These are phyloP conservation scores for Xylariaceae sp. DNA, from an alignment of 2,329 filamentous ascomycete genomes.

Conservation along the genomic window DNA sequence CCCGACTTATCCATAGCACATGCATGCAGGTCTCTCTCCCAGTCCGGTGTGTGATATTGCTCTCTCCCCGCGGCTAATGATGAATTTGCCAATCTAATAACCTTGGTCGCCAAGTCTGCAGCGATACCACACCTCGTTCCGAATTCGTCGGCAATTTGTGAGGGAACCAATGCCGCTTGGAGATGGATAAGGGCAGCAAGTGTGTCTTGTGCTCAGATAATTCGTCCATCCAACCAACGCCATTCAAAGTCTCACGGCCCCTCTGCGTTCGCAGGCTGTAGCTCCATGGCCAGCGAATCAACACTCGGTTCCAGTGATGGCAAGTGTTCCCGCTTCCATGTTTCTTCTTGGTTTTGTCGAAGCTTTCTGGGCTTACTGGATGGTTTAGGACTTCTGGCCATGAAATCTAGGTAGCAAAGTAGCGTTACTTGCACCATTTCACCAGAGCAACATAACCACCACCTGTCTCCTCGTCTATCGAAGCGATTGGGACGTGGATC, in stretches of 20 bases:
- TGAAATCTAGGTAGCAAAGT: background rate
- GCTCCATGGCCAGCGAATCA: background rate
- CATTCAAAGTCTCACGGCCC: conserved; percentile 3
- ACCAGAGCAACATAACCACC: conserved; percentile 20
- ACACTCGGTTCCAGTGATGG: background rate
- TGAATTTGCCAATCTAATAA: conserved; percentile 3
- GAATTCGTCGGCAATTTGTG: background rate
- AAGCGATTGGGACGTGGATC: background rate
- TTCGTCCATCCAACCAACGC: background rate
- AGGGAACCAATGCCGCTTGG: conserved; percentile 8
- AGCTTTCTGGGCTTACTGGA: conserved; percentile 1
- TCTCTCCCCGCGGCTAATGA: background rate
- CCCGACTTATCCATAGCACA: background rate
- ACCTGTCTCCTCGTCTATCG: background rate
- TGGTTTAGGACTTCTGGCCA: background rate
- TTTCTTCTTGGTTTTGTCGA: background rate
- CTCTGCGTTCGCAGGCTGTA: conserved; percentile 14
- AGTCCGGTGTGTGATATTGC: background rate
- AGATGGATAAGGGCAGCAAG: conserved; percentile 11
- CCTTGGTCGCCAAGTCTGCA: conserved; percentile 1
- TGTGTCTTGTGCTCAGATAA: conserved; percentile 1
- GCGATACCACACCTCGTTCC: conserved; percentile 4
- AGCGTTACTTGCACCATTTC: conserved; percentile 3
- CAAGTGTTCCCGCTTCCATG: background rate
- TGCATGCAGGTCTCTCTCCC: background rate